Base-by-base conservation (phyloP, 2,329 filamentous ascomycete species). In the Amesomyces nigricolor region DNA sequence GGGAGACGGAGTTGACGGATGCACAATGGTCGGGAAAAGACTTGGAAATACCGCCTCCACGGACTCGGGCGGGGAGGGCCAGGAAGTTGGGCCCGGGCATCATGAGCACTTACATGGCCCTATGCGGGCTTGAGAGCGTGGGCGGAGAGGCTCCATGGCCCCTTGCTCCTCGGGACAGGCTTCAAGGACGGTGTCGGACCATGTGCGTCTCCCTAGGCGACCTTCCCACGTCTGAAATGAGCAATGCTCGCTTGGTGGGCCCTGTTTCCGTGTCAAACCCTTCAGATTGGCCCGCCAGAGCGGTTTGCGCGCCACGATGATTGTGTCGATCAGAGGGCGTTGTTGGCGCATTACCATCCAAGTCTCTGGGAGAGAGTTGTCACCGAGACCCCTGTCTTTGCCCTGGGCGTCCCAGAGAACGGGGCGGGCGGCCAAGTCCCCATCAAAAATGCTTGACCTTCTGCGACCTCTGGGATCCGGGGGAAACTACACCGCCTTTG, bases 251-350 rank as follows among this genome's bases (percentile, higher is more conserved):
- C 62, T 61, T 57, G 61, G 65, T 69, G 69, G 69, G 63, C 62
- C 66, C 64, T 43, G 54, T 49, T 54, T 54, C 58, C 57, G 54
- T 61, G 61, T 62, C 61, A 64, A 64, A 62, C 61, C 59, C 58
- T 54, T 61, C 58, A 67, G 63, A 67, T 66, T 69, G 66, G 66
- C 60, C 64, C 58, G 54, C 53, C 56, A 42, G 56, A 57, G 52
- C 22, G 54, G 45, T 62, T 64, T 63, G 63, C 65, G 67, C 67
- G 64, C 67, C 68, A 70, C 66, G 68, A 68, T 67, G 62, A 54
- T 61, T 65, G 62, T 64, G 68, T 66, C 67, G 66, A 68, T 71
- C 67, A 61, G 57, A 63, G 59, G 53, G 56, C 49, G 55, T 59
- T 52, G 61, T 47, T 65, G 61, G 59, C 55, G 58, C 62, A 56